Conservation (phyloP, 2,329 filamentous ascomycete genomes). For the Westerdykella sp. region DNA sequence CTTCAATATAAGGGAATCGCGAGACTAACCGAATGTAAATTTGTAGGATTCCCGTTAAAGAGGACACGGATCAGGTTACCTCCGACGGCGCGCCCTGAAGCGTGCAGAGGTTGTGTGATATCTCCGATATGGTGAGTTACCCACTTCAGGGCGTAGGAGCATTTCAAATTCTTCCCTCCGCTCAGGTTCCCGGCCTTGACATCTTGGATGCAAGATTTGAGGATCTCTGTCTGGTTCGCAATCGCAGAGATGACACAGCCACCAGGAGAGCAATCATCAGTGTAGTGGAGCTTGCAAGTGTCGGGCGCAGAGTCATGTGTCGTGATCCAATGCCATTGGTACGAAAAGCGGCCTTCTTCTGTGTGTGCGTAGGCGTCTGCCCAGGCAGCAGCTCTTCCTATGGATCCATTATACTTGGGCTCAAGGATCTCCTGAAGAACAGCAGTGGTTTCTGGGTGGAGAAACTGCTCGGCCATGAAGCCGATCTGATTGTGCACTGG, state of each 20-base stretch:
- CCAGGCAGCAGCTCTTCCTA: slow-evolving; percentile 38
- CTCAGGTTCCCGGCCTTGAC: slow-evolving; percentile 19
- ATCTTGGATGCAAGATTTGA: slow-evolving; percentile 30
- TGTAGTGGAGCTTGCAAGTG: slow-evolving; percentile 33
- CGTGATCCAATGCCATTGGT: slow-evolving; percentile 41
- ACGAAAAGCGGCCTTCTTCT: slow-evolving; percentile 35
- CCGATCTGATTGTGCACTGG: slow-evolving; percentile 39
- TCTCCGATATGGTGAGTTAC: slow-evolving; percentile 39
- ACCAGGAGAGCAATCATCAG: slow-evolving; percentile 32
- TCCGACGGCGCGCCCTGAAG: slow-evolving; percentile 33
- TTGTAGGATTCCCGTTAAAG: slow-evolving; percentile 28
- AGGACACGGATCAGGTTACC: slow-evolving; percentile 36
- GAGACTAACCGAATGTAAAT: slow-evolving; percentile 35
- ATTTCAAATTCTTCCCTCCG: slow-evolving; percentile 30
- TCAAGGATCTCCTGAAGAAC: slow-evolving; percentile 34
- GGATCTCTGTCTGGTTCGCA: slow-evolving; percentile 38
- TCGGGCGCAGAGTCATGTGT: slow-evolving; percentile 30
- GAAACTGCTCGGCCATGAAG: slow-evolving; percentile 36
- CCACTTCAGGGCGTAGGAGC: slow-evolving; percentile 40
- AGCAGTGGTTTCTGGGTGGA: slow-evolving; percentile 26
- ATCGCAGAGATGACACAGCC: slow-evolving; percentile 41
- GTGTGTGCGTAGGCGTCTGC: slow-evolving; percentile 38
- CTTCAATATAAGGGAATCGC: neutral
- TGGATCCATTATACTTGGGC: slow-evolving; percentile 36
- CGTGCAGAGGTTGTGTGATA: slow-evolving; percentile 39